Conservation (phyloP, 257 asterid genomes). For the Solanum pennellii region DNA sequence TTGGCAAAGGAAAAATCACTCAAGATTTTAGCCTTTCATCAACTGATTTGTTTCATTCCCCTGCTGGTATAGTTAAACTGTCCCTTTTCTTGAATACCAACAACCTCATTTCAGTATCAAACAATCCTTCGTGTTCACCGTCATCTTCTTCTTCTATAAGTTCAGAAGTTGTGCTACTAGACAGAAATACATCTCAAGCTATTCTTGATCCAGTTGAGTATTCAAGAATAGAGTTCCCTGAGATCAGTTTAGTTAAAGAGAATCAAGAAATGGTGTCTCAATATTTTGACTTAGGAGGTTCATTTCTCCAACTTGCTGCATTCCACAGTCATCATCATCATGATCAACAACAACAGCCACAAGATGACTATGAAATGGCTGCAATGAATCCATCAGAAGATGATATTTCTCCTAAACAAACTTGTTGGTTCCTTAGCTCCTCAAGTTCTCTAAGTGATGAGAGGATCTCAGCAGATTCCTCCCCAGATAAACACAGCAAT, state of each 20-base stretch:
- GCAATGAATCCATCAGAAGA: slow-evolving; percentile 26
- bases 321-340: not conserved
- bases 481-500: not conserved
- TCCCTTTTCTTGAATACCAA: slow-evolving; percentile 30
- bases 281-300: slow-evolving; percentile 37
- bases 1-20: slow-evolving; percentile 34
- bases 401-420: slow-evolving; percentile 31
- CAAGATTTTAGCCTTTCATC: slow-evolving; percentile 51
- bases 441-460: slow-evolving; percentile 39
- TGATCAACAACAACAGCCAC: slow-evolving; percentile 9
- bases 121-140: slow-evolving; percentile 1
- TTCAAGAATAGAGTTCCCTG: slow-evolving; percentile 54
- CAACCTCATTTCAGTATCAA: slow-evolving; percentile 2
- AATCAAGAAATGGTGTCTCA: slow-evolving; percentile 60
- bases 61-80: slow-evolving; percentile 58
- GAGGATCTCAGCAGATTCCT: slow-evolving; percentile 28
- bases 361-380: slow-evolving; percentile 45
- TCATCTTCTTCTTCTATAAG: slow-evolving; percentile 3
- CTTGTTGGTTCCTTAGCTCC: slow-evolving; percentile 37
- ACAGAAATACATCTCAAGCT: slow-evolving; percentile 17
- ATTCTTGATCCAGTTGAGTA: slow-evolving; percentile 19
- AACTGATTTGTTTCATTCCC: slow-evolving; percentile 59
- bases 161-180: slow-evolving; percentile 8
- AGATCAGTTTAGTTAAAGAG: slow-evolving; percentile 25
- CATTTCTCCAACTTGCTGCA: slow-evolving; percentile 53